Evolutionary conservation across 345 rosid species (phyloP).

Genomic region (Eucalyptus leucophloia): DNA sequence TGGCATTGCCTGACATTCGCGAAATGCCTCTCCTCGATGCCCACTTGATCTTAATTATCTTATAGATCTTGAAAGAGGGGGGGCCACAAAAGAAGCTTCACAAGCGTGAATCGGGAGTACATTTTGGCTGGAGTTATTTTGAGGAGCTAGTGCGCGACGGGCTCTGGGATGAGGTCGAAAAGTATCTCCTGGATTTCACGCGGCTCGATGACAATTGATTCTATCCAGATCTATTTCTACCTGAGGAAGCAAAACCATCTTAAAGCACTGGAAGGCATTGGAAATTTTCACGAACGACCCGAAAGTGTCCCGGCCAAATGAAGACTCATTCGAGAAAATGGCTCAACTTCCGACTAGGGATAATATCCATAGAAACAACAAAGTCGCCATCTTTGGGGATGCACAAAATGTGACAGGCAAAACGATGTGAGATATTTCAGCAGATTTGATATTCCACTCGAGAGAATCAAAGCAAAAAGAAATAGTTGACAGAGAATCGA

Average conservation of each 20-base stretch:
- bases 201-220: constrained; percentile 23
- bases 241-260: constrained; percentile 36
- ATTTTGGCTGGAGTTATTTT: constrained; percentile 20
- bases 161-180: constrained; percentile 46
- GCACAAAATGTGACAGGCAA: background rate
- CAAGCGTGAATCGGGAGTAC: constrained; percentile 2
- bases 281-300: background rate
- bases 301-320: background rate
- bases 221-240: constrained; percentile 43
- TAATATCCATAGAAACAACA: background rate
- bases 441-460: background rate
- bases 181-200: constrained; percentile 47
- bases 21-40: background rate
- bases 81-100: background rate
- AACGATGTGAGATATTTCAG: background rate
- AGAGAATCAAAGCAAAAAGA: too few relatives aligned
- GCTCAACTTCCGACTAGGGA: background rate
- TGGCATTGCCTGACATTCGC: too few relatives aligned
- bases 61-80: background rate
- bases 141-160: constrained; percentile 14
- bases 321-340: background rate
- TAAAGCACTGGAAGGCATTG: background rate
- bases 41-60: background rate
- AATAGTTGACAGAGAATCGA: too few relatives aligned
- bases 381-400: background rate